A percentile compares a stretch with the other conserved stretches of the same genome.
Conservation (phyloP, 2,329 filamentous ascomycete genomes). For the Lachnellula suecica region DNA sequence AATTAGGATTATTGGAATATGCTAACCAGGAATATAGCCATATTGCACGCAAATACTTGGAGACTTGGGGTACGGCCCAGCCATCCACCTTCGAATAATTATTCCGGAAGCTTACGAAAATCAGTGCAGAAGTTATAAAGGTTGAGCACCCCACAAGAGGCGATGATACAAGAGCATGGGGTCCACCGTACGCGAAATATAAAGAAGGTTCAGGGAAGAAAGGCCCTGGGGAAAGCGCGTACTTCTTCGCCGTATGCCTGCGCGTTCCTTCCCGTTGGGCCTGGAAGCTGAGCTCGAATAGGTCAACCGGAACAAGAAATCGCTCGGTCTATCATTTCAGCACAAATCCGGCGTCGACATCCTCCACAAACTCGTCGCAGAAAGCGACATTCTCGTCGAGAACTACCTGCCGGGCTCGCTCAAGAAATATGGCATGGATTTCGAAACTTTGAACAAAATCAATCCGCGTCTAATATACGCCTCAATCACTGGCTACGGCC, state of each 20-base stretch:
- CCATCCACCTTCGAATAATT: conserved; percentile 24
- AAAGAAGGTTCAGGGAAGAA: conserved; percentile 54
- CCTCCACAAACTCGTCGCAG: conserved; percentile 77
- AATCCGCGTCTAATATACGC: conserved; percentile 91
- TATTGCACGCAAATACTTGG: conserved; percentile 97
- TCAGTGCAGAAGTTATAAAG: conserved; percentile 93
- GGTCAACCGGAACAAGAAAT: conserved; percentile 98
- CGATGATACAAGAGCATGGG: conserved; percentile 95
- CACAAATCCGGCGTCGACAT: conserved; percentile 81
- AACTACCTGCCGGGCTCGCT: conserved; percentile 92
- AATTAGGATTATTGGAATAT: background rate
- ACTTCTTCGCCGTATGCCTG: conserved; percentile 76
- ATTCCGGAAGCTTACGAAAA: conserved; percentile 13
- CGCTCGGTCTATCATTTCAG: conserved; percentile 86
- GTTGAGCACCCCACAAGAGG: conserved; percentile 89
- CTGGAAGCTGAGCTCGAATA: conserved; percentile 35
- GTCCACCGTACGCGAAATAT: conserved; percentile 87
- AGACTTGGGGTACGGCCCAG: conserved; percentile 76
- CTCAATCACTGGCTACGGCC: conserved; percentile 95
- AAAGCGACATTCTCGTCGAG: conserved; percentile 91
- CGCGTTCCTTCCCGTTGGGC: background rate
- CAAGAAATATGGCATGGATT: conserved; percentile 90
- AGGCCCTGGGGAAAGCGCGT: conserved; percentile 88
- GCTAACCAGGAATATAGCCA: conserved; percentile 55
- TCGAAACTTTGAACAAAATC: conserved; percentile 72